Evolutionary conservation across 1,139 yeast species (phyloP), one percentile per base, ranked within the genome.

Genomic region (Sugiyamaella xylanicola): DNA sequence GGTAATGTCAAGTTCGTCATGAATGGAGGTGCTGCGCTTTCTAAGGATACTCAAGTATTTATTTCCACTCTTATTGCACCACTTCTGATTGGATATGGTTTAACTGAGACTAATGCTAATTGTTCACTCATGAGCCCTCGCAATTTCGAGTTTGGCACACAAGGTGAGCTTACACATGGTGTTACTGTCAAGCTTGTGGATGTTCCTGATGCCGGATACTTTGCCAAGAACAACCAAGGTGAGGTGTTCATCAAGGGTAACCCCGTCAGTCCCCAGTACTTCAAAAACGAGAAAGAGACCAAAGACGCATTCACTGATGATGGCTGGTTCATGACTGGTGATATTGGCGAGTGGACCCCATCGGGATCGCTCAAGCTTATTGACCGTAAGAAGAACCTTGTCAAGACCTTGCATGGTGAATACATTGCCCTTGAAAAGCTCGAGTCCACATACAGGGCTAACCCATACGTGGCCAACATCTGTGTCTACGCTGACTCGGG

Each of bases 311-410:
- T 88, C 67, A 84, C 89, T 48, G 77, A 80, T 55, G 97, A 91
- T 61, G 95, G 93, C 29, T 95, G 98, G 97, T 95, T 95, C 78
- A 82, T 78, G 70, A 93, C 99, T 46, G 99, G 99, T 72, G 99
- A 95, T 74, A 90, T 95, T 72, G 97, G 93, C 68, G 93, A 90
- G 76, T 91, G 97, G 96, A 81, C 93, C 46, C 62, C 83, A 21
- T 80, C 78, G 62, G 99, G 99, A 64, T 84, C 84, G 58, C 77
- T 95, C 68, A 83, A 80, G 68, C 79, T 95, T 62, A 87, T 95
- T 72, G 99, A 95, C 76, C 88, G 99, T 73, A 88, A 85, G 78
- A 95, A 95, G 85, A 95, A 95, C 72, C 79, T 95, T 73, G 96
- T 95, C 66, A 95, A 95, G 81, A 95, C 99, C 19, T 78, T 83